Evolutionary conservation across 106 monocot genomes (phyloP).

Genomic region (Dendrobium nobile): DNA sequence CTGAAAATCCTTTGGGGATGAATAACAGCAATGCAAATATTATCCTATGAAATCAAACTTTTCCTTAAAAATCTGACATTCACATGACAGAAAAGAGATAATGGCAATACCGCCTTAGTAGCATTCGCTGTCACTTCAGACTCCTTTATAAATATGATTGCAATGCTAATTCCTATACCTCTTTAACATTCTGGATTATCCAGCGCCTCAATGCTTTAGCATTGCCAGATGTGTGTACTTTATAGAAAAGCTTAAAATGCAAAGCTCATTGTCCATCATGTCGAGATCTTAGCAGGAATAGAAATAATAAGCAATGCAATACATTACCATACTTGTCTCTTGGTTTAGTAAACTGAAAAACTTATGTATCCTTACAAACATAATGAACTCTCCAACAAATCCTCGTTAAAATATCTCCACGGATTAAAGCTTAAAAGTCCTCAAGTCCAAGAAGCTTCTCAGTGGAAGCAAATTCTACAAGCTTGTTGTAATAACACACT

Average conservation of each 20-base stretch:
- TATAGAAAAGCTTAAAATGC: constrained; percentile 2
- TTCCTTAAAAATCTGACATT: background rate
- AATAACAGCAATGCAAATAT: background rate
- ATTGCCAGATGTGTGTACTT: constrained; percentile 1
- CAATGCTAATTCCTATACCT: background rate
- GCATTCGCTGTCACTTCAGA: background rate
- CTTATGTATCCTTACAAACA: constrained; percentile 7
- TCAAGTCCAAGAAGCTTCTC: constrained; percentile 4
- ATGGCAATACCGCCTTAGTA: background rate
- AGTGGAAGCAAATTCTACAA: background rate
- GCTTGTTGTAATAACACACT: constrained; percentile 4
- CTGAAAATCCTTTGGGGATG: background rate
- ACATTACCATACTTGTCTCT: constrained; percentile 2
- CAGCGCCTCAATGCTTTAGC: background rate
- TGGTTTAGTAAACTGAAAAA: constrained; percentile 4
- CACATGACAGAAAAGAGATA: background rate
- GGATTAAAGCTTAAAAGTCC: background rate
- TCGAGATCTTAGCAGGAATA: background rate
- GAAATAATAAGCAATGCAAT: constrained; percentile 9
- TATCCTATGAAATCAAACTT: background rate
- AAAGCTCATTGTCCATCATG: constrained; percentile 5
- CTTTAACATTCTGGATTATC: background rate
- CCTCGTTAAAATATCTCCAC: background rate
- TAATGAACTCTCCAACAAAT: background rate
- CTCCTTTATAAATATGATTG: background rate